phyloP scores from a whole-genome alignment of 2,329 filamentous ascomycete genomes.

The Huntiella decipiens region DNA sequence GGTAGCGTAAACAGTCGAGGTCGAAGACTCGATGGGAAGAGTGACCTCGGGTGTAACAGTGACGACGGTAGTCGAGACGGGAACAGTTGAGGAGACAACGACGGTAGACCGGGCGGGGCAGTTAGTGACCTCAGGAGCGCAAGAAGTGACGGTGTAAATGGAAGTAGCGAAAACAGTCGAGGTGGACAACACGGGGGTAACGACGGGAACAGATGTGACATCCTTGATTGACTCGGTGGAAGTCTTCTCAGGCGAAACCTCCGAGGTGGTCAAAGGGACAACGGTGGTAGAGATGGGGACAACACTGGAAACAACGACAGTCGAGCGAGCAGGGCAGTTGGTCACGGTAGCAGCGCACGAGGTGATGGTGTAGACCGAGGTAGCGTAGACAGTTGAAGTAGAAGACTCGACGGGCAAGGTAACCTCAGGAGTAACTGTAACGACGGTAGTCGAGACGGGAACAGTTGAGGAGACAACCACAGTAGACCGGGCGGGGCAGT shows the following conservation, averaged over 20 bases:
- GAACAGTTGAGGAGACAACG: constrained; percentile 1
- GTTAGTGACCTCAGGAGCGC: constrained; percentile 16
- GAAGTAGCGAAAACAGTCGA: constrained; percentile 16
- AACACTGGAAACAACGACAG: constrained; percentile 15
- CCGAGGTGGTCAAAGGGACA: background rate
- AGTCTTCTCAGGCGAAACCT: background rate
- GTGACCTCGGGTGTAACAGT: background rate
- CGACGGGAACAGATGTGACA: background rate
- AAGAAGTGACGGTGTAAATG: constrained; percentile 18
- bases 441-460: constrained; percentile 11
- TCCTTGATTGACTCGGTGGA: background rate
- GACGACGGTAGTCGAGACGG: background rate
- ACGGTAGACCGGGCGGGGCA: constrained; percentile 16
- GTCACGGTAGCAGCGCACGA: constrained; percentile 28
- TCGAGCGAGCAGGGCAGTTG: constrained; percentile 20
- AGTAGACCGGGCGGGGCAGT: constrained; percentile 16
- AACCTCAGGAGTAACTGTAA: background rate
- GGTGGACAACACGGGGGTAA: constrained; percentile 12
- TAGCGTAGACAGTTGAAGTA: constrained; percentile 23
- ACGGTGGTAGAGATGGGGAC: background rate
- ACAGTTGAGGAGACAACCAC: background rate
- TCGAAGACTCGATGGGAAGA: constrained; percentile 12
- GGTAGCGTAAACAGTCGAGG: constrained; percentile 24
- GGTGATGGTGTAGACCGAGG: constrained; percentile 32
- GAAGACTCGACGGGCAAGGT: background rate